A percentile compares a stretch with the other conserved stretches of the same genome.
Evolutionary conservation across 305 asterid species (phyloP).

Genomic region (Salvia sclarea): DNA sequence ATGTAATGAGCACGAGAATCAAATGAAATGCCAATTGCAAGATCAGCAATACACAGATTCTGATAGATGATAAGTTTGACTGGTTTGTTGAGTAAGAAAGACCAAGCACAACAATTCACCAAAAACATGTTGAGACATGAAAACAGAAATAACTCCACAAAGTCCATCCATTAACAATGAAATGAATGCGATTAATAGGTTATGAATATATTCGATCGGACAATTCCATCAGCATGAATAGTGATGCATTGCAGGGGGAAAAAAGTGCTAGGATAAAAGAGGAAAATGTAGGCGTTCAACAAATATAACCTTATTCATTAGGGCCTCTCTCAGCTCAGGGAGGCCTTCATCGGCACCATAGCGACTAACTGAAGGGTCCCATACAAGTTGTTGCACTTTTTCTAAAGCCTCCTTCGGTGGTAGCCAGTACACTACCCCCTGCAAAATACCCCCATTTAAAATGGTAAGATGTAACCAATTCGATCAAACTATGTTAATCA

Average conservation of each 20-base stretch:
- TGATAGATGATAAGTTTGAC: not conserved
- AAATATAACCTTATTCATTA: slow-evolving; percentile 59
- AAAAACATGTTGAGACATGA: not conserved
- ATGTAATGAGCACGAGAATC: slow-evolving; percentile 11
- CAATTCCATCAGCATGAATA: not conserved
- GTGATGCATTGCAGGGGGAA: slow-evolving; percentile 4
- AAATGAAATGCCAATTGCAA: not conserved
- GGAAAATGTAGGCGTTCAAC: not conserved
- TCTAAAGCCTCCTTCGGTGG: slow-evolving; percentile 85
- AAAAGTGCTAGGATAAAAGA: slow-evolving; percentile 13
- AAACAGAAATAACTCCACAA: not conserved
- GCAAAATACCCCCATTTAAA: slow-evolving; percentile 23
- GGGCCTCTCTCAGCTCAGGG: slow-evolving; percentile 89
- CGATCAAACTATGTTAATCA: not conserved
- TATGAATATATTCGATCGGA: slow-evolving; percentile 5
- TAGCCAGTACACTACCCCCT: slow-evolving; percentile 98
- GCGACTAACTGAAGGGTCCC: slow-evolving; percentile 85
- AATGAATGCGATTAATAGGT: not conserved
- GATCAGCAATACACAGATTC: not conserved
- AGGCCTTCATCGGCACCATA: slow-evolving; percentile 97
- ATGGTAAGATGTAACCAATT: not conserved
- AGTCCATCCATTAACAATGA: not conserved
- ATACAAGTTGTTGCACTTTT: slow-evolving; percentile 64
- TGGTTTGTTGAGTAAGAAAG: not conserved
- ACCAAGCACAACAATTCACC: slow-evolving; percentile 5